Percentiles rank a stretch among this genome's conserved stretches.
Conservation (phyloP, 2,329 filamentous ascomycete genomes). For the Verticillium isaacii region DNA sequence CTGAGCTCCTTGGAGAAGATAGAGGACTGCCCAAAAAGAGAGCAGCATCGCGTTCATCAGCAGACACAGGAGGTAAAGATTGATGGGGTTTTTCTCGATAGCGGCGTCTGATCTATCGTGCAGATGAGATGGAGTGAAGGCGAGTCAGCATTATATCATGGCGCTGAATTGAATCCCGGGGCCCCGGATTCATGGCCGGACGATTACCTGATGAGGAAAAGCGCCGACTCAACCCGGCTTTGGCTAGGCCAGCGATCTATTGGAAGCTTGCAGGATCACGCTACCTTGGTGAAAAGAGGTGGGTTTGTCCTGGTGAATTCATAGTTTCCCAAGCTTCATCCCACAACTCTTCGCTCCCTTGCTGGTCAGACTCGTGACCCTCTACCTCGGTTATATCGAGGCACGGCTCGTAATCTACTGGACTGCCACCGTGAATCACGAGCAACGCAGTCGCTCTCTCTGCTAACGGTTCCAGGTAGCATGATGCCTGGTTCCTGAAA, state of each 20-base stretch:
- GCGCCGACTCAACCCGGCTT: background rate
- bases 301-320: too few species aligned
- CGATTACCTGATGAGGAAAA: background rate
- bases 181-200: background rate
- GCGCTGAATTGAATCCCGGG: background rate
- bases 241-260: background rate
- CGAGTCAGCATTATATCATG: too few species aligned
- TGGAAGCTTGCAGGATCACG: too few species aligned
- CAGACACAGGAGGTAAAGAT: too few species aligned
- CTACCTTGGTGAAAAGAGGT: too few species aligned
- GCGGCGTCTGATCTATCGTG: too few species aligned
- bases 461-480: background rate
- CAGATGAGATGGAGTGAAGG: too few species aligned
- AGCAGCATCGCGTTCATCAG: too few species aligned
- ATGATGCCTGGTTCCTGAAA: conserved; percentile 15
- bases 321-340: too few species aligned
- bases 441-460: background rate
- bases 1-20: background rate
- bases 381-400: background rate
- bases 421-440: background rate
- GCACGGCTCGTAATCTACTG: background rate
- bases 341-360: too few species aligned
- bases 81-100: too few species aligned
- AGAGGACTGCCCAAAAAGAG: background rate
- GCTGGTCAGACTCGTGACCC: too few species aligned